These are phyloP conservation scores for Ogataea nonfermentans DNA, from an alignment of 805 yeast genomes.

Conservation along the genomic window DNA sequence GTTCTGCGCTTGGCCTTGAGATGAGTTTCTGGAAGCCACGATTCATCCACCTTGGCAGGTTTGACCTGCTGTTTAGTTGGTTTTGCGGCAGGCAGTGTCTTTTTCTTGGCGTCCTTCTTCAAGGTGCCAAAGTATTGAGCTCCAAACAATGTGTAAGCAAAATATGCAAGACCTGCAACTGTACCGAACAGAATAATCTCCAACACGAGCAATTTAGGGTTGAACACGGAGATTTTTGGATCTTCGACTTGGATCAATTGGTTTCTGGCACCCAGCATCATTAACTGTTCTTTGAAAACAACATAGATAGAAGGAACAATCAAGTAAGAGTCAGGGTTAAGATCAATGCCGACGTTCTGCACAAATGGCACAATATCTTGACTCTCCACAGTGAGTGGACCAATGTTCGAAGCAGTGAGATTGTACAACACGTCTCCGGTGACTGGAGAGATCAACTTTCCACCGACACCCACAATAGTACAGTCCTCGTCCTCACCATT, in stretches of 20 bases:
- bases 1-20: conserved; percentile 27
- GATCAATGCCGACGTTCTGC: conserved; percentile 59
- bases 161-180: conserved; percentile 50
- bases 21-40: conserved; percentile 62
- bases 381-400: conserved; percentile 52
- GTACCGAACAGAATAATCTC: conserved; percentile 52
- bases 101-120: conserved; percentile 31
- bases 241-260: conserved; percentile 61
- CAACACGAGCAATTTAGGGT: conserved; percentile 68
- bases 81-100: conserved; percentile 21
- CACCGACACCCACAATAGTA: conserved; percentile 66
- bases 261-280: conserved; percentile 55
- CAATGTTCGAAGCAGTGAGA: conserved; percentile 62
- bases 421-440: conserved; percentile 54
- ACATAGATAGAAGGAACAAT: conserved; percentile 61
- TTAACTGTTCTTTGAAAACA: conserved; percentile 46
- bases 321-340: conserved; percentile 55
- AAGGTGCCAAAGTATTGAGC: conserved; percentile 44
- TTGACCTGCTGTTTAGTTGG: conserved; percentile 28
- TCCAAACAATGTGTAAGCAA: conserved; percentile 44
- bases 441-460: conserved; percentile 55
- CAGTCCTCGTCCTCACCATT: conserved; percentile 53
- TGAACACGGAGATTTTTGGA: conserved; percentile 63
- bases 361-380: conserved; percentile 49
- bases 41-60: conserved; percentile 39